A percentile compares a stretch with the other conserved stretches of the same genome.
phyloP scores from a whole-genome alignment of 23 red algal species.

The Gracilaria caudata region DNA sequence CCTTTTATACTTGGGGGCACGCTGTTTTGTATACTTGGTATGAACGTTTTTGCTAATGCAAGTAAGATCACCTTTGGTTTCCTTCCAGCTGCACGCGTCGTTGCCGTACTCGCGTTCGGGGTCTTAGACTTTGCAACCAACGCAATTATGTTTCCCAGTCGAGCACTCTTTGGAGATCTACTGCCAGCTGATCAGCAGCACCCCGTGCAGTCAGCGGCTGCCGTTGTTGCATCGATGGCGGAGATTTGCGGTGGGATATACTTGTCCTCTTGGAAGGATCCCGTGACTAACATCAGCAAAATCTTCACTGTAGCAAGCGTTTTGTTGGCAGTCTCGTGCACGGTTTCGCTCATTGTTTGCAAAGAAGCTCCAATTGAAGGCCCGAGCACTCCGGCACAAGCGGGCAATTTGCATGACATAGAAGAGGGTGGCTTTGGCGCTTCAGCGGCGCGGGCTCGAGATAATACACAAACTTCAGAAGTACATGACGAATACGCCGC shows the following conservation, averaged over 20 bases:
- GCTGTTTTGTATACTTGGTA: constrained; percentile 57
- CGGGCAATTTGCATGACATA: neutral
- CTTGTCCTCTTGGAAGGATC: constrained; percentile 69
- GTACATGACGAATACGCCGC: neutral
- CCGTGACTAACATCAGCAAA: constrained; percentile 54
- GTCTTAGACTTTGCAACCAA: constrained; percentile 70
- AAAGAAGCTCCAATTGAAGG: constrained; percentile 45
- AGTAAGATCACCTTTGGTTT: constrained; percentile 21
- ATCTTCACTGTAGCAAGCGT: constrained; percentile 53
- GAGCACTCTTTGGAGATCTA: constrained; percentile 73
- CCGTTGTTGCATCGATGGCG: constrained; percentile 69
- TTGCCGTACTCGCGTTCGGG: constrained; percentile 63
- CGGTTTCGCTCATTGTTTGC: constrained; percentile 55
- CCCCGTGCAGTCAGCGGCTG: constrained; percentile 63
- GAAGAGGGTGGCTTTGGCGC: neutral
- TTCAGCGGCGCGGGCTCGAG: neutral
- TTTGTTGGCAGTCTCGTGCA: constrained; percentile 36
- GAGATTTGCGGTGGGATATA: constrained; percentile 70
- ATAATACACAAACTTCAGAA: neutral
- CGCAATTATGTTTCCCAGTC: constrained; percentile 79
- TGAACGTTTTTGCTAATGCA: constrained; percentile 67
- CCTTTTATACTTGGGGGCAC: constrained; percentile 79
- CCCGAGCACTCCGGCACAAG: neutral
- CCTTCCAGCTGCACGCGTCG: constrained; percentile 43
- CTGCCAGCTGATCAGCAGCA: constrained; percentile 68